Evolutionary conservation across 2,329 filamentous ascomycete species (phyloP), one percentile per base, ranked within the genome.

Genomic region (Fusarium robinianum): DNA sequence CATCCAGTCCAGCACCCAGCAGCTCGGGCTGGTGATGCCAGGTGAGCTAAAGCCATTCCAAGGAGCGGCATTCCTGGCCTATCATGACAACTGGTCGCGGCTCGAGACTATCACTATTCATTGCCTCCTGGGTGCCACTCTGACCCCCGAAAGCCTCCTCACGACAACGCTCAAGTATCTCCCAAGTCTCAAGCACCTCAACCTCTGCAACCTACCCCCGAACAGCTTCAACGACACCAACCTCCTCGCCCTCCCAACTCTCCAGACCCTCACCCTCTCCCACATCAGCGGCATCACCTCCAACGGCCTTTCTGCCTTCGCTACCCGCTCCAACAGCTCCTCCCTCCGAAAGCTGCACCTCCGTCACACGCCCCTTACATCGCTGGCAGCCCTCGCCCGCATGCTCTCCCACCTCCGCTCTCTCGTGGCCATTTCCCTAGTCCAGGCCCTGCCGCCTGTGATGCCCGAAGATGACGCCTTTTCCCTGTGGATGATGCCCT

Each of bases 401-500:
- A 72, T 85, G 7, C 68, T 85, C 17, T 78, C 79, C 2, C 76
- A 80, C 51, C 71, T 85, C 3, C 61, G 63, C 14, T 65, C 65
- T 2, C 72, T 85, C 9, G 64, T 69, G 21, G 65, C 63, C 6
- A 77, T 85, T 46, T 70, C 75, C 5, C 60, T 85, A 5, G 76
- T 81, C 1, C 82, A 85, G 60, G 63, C 72, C 3, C 69, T 70
- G 19, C 69, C 79, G 2, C 82, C 81, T 0, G 62, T 72, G n/a
- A 76, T 84, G 57, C 73, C 81, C 0, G 67, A 73, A 10, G 76
- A 76, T 39, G 76, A 78, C 47, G 73, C 75, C 21, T 77, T 77
- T 41, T 53, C 62, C 5, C 75, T 85, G 42, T 82, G 78, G 71
- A 76, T 85, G 51, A 83, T 83, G 66, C 83, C 82, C 0, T 85